phyloP scores from a whole-genome alignment of 2,329 filamentous ascomycete species.

The Arthrocladium fulminans region DNA sequence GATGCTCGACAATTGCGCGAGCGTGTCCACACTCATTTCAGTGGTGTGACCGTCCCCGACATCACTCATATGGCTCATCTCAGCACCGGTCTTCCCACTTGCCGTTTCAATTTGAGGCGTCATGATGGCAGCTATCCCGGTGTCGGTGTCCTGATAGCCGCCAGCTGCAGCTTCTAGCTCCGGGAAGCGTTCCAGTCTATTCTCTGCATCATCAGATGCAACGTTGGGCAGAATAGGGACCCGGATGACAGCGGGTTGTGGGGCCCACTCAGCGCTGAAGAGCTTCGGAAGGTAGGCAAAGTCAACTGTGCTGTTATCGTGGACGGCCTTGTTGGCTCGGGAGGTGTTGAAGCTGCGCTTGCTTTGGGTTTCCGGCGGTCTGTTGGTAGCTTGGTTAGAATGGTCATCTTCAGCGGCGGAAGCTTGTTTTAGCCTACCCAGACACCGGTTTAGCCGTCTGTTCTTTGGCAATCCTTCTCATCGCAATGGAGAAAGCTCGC shows the following conservation, averaged over 20 bases:
- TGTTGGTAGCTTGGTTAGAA: conserved; percentile 11
- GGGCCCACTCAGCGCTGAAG: conserved; percentile 29
- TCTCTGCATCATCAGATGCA: conserved; percentile 25
- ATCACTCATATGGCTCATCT: conserved; percentile 50
- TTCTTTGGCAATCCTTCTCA: conserved; percentile 37
- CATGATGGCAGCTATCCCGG: conserved; percentile 34
- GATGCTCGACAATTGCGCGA: conserved; percentile 43
- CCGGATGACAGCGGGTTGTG: conserved; percentile 31
- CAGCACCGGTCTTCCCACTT: conserved; percentile 22
- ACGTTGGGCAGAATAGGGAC: conserved; percentile 44
- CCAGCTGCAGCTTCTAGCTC: conserved; percentile 22
- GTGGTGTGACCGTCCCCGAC: conserved; percentile 47
- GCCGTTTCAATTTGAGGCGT: conserved; percentile 49
- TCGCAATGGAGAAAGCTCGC: conserved; percentile 47
- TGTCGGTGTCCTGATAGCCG: conserved; percentile 21
- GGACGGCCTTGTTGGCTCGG: conserved; percentile 46
- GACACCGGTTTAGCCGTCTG: conserved; percentile 30
- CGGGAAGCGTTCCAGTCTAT: conserved; percentile 18
- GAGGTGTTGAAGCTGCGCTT: conserved; percentile 55
- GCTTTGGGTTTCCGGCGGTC: conserved; percentile 21
- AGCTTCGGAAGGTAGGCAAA: conserved; percentile 52
- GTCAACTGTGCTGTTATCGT: conserved; percentile 54
- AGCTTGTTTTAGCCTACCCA: conserved; percentile 27
- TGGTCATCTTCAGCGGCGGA: background rate
- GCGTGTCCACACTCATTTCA: conserved; percentile 42